Evolutionary conservation across 768 basidiomycete species (phyloP).

Genomic region (Russula compacta): DNA sequence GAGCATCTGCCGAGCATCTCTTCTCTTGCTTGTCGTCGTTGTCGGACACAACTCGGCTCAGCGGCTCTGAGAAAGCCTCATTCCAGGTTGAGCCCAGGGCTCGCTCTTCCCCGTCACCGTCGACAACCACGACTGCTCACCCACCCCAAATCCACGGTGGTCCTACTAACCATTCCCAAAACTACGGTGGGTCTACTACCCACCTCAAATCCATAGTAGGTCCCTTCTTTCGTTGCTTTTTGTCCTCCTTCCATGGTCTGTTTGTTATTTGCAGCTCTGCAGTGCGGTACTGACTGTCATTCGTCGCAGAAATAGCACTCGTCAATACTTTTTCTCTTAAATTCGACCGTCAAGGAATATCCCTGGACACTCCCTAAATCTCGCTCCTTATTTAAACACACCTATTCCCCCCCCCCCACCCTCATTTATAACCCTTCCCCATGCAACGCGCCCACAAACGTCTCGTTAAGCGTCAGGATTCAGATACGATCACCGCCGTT

Average conservation of each 20-base stretch:
- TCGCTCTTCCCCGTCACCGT: background rate
- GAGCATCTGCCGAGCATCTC: too few species aligned
- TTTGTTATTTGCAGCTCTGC: background rate
- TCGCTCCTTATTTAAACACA: conserved; percentile 8
- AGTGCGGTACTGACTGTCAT: background rate
- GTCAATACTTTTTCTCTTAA: background rate
- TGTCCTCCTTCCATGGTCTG: background rate
- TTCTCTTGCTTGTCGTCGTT: too few species aligned
- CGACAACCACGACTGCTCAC: background rate
- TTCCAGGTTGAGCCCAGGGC: background rate
- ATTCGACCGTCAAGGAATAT: background rate
- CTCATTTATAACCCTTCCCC: background rate
- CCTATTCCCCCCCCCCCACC: background rate
- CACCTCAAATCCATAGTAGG: too few species aligned
- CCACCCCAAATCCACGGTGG: background rate
- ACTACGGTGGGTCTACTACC: background rate
- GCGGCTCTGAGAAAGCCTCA: background rate
- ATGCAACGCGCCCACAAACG: conserved; percentile 7
- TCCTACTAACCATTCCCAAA: background rate
- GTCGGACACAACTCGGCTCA: too few species aligned
- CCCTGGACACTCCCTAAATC: conserved; percentile 5
- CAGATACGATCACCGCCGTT: too few species aligned
- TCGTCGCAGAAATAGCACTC: background rate
- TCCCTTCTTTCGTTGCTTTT: background rate
- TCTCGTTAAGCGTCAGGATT: conserved; percentile 1